phyloP scores from a whole-genome alignment of 805 yeast genomes.

The Candida endomychidarum region DNA sequence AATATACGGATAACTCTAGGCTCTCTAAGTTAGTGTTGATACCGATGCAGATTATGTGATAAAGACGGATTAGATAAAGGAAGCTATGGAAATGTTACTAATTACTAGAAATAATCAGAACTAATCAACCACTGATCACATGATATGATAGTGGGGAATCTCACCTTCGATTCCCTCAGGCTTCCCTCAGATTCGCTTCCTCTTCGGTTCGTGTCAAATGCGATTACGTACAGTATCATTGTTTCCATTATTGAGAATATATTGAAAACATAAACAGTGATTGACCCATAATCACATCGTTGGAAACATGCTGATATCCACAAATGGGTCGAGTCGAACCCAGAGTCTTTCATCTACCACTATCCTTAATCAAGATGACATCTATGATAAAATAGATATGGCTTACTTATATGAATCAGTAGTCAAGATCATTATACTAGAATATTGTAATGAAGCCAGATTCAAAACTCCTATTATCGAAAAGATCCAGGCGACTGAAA shows the following conservation, averaged over 20 bases:
- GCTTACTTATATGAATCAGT: constrained; percentile 49
- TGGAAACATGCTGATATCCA: constrained; percentile 4
- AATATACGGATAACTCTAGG: neutral
- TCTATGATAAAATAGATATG: constrained; percentile 21
- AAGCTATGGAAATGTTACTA: too few species aligned
- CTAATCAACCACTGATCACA: too few species aligned
- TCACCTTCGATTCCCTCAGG: too few species aligned
- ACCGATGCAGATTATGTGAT: too few species aligned
- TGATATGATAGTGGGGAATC: too few species aligned
- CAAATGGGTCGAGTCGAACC: constrained; percentile 13
- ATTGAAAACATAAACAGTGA: too few species aligned
- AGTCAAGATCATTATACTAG: constrained; percentile 55
- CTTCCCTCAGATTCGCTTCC: too few species aligned
- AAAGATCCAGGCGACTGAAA: neutral
- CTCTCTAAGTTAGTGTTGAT: too few species aligned
- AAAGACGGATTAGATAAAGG: too few species aligned
- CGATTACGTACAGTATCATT: neutral
- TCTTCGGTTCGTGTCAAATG: neutral
- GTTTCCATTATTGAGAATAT: neutral
- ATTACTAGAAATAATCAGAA: too few species aligned
- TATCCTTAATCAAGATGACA: constrained; percentile 20
- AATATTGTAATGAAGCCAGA: constrained; percentile 64
- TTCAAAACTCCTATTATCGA: constrained; percentile 39
- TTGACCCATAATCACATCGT: too few species aligned
- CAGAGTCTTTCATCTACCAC: constrained; percentile 27